These are phyloP conservation scores for Pisolithus thermaeus DNA, from an alignment of 1,284 basidiomycete species.

Conservation along the genomic window DNA sequence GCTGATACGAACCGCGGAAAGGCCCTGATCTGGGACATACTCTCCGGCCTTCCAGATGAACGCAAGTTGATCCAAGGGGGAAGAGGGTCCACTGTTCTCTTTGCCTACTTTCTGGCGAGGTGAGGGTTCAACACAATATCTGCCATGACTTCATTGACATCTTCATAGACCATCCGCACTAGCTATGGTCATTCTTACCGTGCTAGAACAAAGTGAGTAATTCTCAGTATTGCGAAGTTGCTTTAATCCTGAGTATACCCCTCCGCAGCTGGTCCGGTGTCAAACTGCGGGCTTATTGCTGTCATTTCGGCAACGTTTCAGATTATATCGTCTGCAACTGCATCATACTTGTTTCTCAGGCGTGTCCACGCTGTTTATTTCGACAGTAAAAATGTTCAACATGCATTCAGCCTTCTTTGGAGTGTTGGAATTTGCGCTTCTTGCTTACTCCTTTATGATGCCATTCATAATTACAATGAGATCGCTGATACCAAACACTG, in stretches of 20 bases:
- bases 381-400: slow-evolving; percentile 10
- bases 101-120: slow-evolving; percentile 27
- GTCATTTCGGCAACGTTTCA: slow-evolving; percentile 14
- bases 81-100: slow-evolving; percentile 10
- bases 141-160: slow-evolving; percentile 4
- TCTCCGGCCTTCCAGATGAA: slow-evolving; percentile 19
- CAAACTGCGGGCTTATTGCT: slow-evolving; percentile 13
- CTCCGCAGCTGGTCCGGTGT: slow-evolving; percentile 18
- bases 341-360: slow-evolving; percentile 28
- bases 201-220: slow-evolving; percentile 17
- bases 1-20: slow-evolving; percentile 8
- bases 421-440: slow-evolving; percentile 17
- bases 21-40: slow-evolving; percentile 24
- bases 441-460: slow-evolving; percentile 11
- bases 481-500: slow-evolving; percentile 22
- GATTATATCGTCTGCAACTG: slow-evolving; percentile 16
- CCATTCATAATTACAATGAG: slow-evolving; percentile 15
- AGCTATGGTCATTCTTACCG: slow-evolving; percentile 14
- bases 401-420: slow-evolving; percentile 23
- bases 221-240: background rate
- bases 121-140: slow-evolving; percentile 4
- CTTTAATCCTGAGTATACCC: background rate
- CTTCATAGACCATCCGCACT: slow-evolving; percentile 14
- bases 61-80: slow-evolving; percentile 13
- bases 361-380: slow-evolving; percentile 27